Percentiles rank a stretch among this genome's conserved stretches.
Conservation (phyloP, 192 early-diverging fungal genomes). For the Rhizophagus sp. region DNA sequence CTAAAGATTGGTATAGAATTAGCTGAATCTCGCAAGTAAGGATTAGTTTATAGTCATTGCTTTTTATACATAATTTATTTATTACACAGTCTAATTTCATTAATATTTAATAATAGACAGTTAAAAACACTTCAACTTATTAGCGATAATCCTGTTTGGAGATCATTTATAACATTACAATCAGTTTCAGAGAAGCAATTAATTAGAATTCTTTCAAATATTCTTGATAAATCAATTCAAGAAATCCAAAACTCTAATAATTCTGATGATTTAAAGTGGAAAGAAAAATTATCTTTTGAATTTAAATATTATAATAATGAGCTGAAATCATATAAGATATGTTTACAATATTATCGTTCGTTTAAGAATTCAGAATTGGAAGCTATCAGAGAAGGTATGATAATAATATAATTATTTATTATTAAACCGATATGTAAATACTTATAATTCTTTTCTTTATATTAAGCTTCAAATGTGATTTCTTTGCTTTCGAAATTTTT, state of each 20-base stretch:
- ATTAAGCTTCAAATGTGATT: neutral
- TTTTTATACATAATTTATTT: neutral
- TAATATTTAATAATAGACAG: neutral
- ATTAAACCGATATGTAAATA: neutral
- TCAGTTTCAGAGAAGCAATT: neutral
- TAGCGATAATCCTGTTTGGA: neutral
- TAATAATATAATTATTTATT: neutral
- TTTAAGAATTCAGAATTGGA: neutral
- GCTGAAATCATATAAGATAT: slow-evolving; percentile 1
- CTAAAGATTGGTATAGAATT: neutral
- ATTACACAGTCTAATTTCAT: no score
- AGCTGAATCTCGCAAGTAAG: neutral
- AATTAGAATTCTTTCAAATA: neutral
- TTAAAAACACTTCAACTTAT: neutral
- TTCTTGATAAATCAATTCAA: neutral
- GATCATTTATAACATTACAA: neutral
- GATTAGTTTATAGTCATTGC: neutral
- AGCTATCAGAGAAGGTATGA: neutral
- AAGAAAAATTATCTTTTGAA: no score
- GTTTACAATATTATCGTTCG: neutral
- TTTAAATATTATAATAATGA: neutral
- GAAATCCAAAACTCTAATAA: neutral
- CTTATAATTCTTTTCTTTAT: neutral
- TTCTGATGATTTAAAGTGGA: neutral
- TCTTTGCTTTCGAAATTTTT: neutral